Conservation (phyloP, 495 filamentous ascomycete species). For the Penicillium simplicissimum region DNA sequence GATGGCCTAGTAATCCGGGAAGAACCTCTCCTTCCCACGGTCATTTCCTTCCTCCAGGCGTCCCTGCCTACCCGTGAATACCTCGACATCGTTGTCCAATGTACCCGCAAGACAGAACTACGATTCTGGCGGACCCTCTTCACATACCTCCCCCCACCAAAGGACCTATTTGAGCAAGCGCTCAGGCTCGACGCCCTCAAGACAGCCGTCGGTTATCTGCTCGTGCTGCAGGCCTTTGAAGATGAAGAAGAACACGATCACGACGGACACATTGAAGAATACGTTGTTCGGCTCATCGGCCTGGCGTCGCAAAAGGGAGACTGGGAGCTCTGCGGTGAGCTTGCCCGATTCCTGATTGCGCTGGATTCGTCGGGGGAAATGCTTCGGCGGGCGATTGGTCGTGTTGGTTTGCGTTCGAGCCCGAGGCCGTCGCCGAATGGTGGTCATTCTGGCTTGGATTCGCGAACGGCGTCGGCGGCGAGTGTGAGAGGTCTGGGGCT, state of each 20-base stretch:
- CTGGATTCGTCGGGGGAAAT: constrained; percentile 85
- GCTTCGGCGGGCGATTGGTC: constrained; percentile 72
- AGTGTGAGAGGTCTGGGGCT: constrained; percentile 45
- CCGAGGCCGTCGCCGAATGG: constrained; percentile 24
- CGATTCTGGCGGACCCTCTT: constrained; percentile 95
- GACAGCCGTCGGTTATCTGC: constrained; percentile 91
- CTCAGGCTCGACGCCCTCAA: constrained; percentile 82
- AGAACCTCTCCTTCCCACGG: constrained; percentile 77
- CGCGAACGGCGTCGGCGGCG: constrained; percentile 30
- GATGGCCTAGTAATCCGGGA: constrained; percentile 30
- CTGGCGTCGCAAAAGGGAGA: constrained; percentile 81
- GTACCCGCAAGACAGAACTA: constrained; percentile 95
- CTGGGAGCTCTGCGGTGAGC: constrained; percentile 95
- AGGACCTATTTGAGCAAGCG: constrained; percentile 89
- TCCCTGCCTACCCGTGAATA: constrained; percentile 75
- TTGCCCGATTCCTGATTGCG: constrained; percentile 89
- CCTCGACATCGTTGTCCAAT: constrained; percentile 94
- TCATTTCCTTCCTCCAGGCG: constrained; percentile 81
- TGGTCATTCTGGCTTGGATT: constrained; percentile 18
- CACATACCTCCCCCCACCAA: constrained; percentile 81
- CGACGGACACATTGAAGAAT: constrained; percentile 63
- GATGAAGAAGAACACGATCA: constrained; percentile 69
- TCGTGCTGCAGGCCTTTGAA: constrained; percentile 94
- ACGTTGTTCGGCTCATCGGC: constrained; percentile 76
- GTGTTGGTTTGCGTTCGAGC: constrained; percentile 53